Evolutionary conservation across 768 basidiomycete genomes (phyloP).

Genomic region (Gyrodon lividus): DNA sequence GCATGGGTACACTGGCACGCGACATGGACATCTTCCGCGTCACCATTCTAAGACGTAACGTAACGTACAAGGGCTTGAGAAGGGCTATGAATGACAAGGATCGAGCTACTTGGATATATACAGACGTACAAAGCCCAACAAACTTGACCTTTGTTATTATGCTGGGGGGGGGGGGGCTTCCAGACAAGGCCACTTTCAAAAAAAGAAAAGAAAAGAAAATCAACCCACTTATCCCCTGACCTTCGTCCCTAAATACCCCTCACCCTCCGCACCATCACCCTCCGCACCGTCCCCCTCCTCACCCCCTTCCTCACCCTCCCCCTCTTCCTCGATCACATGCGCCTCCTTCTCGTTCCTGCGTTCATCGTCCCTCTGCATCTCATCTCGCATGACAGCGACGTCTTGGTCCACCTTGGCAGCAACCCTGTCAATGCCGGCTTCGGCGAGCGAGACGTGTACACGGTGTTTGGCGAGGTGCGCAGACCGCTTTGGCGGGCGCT

Average conservation of each 20-base stretch:
- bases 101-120: too few species aligned
- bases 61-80: too few species aligned
- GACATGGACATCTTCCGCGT: too few species aligned
- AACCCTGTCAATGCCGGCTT: conserved; percentile 83
- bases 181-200: too few species aligned
- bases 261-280: conserved; percentile 32
- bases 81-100: too few species aligned
- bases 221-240: conserved; percentile 12
- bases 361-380: conserved; percentile 69
- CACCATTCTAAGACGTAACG: too few species aligned
- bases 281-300: conserved; percentile 16
- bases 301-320: conserved; percentile 26
- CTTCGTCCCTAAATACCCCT: conserved; percentile 29
- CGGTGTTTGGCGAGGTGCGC: conserved; percentile 83
- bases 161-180: too few species aligned
- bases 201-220: too few species aligned
- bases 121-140: too few species aligned
- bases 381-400: conserved; percentile 76
- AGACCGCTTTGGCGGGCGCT: conserved; percentile 77
- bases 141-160: too few species aligned
- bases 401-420: conserved; percentile 84
- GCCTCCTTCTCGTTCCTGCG: conserved; percentile 17
- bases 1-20: too few species aligned
- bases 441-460: conserved; percentile 80
- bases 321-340: conserved; percentile 20